Evolutionary conservation across 2,329 filamentous ascomycete genomes (phyloP).

Genomic region (Uncinocarpus reesii): DNA sequence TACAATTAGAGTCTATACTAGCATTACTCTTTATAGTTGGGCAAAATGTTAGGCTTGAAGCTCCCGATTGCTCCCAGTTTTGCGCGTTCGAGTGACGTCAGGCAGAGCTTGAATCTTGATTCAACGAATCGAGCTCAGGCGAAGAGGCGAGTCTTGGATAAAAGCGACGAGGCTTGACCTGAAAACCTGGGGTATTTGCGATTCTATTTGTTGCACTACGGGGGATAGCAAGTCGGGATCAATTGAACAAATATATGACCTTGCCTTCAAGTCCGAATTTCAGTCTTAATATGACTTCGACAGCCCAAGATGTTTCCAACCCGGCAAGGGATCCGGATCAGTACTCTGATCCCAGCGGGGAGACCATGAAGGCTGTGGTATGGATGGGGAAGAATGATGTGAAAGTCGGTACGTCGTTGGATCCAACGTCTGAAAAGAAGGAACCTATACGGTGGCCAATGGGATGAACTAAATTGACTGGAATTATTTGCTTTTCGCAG

Average conservation of each 20-base stretch:
- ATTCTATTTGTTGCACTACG: too few relatives aligned
- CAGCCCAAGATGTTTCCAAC: slow-evolving; percentile 55
- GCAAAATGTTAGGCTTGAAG: not conserved
- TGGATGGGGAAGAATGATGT: slow-evolving; percentile 79
- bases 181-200: too few relatives aligned
- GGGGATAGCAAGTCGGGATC: not conserved
- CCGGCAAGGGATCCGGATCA: slow-evolving; percentile 47
- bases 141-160: not conserved
- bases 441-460: too few relatives aligned
- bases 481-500: slow-evolving; percentile 24
- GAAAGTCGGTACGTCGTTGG: slow-evolving; percentile 51
- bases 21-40: too few relatives aligned
- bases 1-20: too few relatives aligned
- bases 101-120: slow-evolving; percentile 3
- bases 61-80: not conserved
- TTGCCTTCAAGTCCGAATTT: not conserved
- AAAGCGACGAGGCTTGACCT: too few relatives aligned
- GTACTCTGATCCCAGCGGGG: slow-evolving; percentile 42
- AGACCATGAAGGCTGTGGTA: slow-evolving; percentile 67
- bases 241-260: not conserved
- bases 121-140: not conserved
- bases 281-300: slow-evolving; percentile 4
- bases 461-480: not conserved
- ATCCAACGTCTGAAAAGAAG: too few relatives aligned
- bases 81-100: slow-evolving; percentile 6